Conservation (phyloP, 2,329 filamentous ascomycete species). For the Phialemonium atrogriseum region DNA sequence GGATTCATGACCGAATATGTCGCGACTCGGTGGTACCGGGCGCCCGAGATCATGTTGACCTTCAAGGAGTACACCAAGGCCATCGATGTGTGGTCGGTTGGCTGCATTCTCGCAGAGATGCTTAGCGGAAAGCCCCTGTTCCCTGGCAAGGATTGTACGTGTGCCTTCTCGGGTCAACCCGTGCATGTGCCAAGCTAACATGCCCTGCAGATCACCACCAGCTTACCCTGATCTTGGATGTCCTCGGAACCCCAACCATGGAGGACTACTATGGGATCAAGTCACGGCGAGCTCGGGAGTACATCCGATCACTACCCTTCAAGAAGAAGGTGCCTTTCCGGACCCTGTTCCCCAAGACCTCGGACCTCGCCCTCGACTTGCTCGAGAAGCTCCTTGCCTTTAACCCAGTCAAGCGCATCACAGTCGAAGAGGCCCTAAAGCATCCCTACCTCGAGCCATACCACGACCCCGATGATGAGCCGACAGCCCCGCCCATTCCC, state of each 20-base stretch:
- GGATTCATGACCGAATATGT: constrained; percentile 99
- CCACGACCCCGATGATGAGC: constrained; percentile 97
- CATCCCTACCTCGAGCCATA: constrained; percentile 98
- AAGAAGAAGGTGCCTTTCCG: constrained; percentile 99
- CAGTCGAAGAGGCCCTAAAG: constrained; percentile 92
- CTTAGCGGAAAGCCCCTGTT: constrained; percentile 96
- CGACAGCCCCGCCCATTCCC: constrained; percentile 89
- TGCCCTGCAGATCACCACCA: constrained; percentile 77
- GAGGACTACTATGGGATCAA: constrained; percentile 99
- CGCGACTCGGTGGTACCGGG: constrained; percentile 96
- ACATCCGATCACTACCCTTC: constrained; percentile 95
- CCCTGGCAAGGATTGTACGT: constrained; percentile 94
- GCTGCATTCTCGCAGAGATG: constrained; percentile 98
- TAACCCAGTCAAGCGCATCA: constrained; percentile 98
- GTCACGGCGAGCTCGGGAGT: constrained; percentile 91
- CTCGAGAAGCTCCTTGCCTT: constrained; percentile 94
- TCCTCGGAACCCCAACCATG: constrained; percentile 97
- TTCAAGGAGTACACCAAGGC: constrained; percentile 99
- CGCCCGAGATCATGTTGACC: constrained; percentile 98
- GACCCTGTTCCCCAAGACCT: constrained; percentile 97
- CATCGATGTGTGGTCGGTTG: constrained; percentile 98
- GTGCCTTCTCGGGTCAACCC: neutral
- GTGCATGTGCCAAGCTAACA: constrained; percentile 7
- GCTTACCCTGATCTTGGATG: constrained; percentile 91
- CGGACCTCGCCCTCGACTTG: constrained; percentile 87